These are phyloP conservation scores for Alternaria infectoria DNA, from an alignment of 2,329 filamentous ascomycete species.

Conservation along the genomic window DNA sequence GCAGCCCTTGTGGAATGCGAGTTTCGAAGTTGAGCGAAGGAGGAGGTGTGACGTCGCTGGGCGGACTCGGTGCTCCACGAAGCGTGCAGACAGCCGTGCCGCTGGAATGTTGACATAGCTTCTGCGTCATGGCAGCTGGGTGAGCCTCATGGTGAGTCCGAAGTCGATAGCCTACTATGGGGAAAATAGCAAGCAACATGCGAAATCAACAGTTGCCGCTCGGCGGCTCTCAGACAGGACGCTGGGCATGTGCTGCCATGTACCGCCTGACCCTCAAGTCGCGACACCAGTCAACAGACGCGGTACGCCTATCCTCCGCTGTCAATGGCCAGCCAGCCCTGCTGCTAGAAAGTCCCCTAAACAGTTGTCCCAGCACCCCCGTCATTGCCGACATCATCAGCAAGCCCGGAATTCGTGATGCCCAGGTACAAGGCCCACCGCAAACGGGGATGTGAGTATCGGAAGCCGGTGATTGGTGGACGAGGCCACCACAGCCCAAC, in stretches of 20 bases:
- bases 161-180: neutral
- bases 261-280: neutral
- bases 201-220: neutral
- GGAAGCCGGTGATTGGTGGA: slow-evolving; percentile 15
- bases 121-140: slow-evolving; percentile 2
- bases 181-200: neutral
- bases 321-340: slow-evolving; percentile 11
- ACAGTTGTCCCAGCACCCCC: slow-evolving; percentile 14
- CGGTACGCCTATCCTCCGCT: neutral
- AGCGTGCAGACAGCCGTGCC: neutral
- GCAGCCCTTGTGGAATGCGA: slow-evolving; percentile 6
- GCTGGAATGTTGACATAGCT: neutral
- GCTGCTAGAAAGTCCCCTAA: slow-evolving; percentile 22
- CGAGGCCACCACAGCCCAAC: neutral
- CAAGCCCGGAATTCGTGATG: slow-evolving; percentile 2
- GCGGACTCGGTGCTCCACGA: neutral
- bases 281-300: slow-evolving; percentile 9
- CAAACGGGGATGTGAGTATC: slow-evolving; percentile 20
- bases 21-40: slow-evolving; percentile 2
- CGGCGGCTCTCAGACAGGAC: neutral
- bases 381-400: slow-evolving; percentile 26
- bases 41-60: slow-evolving; percentile 10
- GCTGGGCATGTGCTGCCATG: neutral
- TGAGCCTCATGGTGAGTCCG: neutral
- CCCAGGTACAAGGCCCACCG: neutral